Evolutionary conservation across 495 filamentous ascomycete genomes (phyloP), one percentile per base, ranked within the genome.

Genomic region (Penicillium macrosclerotiorum): DNA sequence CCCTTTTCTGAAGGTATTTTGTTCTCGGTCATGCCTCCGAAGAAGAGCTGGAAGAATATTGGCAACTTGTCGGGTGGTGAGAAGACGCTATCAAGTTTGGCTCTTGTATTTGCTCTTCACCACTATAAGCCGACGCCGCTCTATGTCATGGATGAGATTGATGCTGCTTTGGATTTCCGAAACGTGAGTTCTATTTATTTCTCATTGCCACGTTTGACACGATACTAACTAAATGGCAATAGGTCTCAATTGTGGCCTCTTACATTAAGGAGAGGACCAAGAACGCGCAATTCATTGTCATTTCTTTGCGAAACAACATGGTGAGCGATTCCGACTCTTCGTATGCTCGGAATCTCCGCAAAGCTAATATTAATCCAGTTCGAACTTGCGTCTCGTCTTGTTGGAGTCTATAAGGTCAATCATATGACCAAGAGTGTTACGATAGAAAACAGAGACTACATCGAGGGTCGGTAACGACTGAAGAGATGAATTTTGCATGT

Each of bases 31-130:
- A 98, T 98, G 93, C 93, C 93, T 27, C 93, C 93, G 24, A 98
- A 98, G 82, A 98, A 98, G 80, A 89, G 83, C 54, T 98, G 93
- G 93, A 97, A 97, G 79, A 98, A 98, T 60, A 98, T 98, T 41
- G 83, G 84, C 45, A 98, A 98, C 60, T 62, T 98, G 50, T 87
- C 81, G 16, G 93, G 93, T 71, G 93, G 93, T 49, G 93, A 98
- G 74, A 98, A 98, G 78, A 98, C 93, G 43, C 70, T 98, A 49
- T 93, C 88, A 49, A 90, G 84, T 73, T 72, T 98, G 69, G 93
- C 93, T 40, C 69, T 98, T 49, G 93, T 98, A 29, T 98, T 98
- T 74, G 93, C 93, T 34, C 65, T 98, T 57, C 93, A 98, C 69
- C 94, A 97, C 62, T 98, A 96, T 62, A 95, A 95, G 71, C 93